phyloP scores from a whole-genome alignment of 2,329 filamentous ascomycete species.

The Hansfordia pulvinata region DNA sequence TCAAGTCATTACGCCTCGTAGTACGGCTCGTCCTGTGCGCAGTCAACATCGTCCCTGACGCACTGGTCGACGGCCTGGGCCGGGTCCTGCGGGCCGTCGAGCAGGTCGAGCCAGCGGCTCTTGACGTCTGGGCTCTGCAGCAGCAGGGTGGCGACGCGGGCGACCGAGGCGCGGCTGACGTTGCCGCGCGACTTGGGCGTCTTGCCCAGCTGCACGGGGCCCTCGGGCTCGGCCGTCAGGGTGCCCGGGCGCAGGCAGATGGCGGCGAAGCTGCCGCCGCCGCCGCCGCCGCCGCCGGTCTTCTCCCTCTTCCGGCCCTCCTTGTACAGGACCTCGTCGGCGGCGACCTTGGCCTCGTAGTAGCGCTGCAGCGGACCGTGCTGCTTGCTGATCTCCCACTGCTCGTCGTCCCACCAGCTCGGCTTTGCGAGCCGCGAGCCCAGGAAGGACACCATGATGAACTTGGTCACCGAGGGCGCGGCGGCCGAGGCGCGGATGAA shows the following conservation, averaged over 20 bases:
- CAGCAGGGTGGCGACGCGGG: constrained; percentile 39
- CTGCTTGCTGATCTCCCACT: constrained; percentile 32
- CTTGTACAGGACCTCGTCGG: constrained; percentile 42
- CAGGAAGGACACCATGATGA: constrained; percentile 51
- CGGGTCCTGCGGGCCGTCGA: constrained; percentile 36
- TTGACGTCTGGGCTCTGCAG: constrained; percentile 32
- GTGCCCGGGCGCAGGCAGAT: constrained; percentile 39
- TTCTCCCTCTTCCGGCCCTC: constrained; percentile 28
- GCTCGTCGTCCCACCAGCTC: constrained; percentile 21
- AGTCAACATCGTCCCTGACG: constrained; percentile 33
- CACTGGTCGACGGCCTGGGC: constrained; percentile 32
- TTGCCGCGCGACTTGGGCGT: constrained; percentile 21
- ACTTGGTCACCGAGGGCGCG: constrained; percentile 40
- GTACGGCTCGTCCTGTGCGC: constrained; percentile 35
- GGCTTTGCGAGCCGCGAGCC: constrained; percentile 36
- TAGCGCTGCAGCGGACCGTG: constrained; percentile 42
- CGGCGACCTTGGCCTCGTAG: constrained; percentile 45
- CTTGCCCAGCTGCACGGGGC: constrained; percentile 32
- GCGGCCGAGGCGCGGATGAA: constrained; percentile 46
- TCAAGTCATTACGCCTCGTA: constrained; percentile 7
- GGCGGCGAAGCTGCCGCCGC: constrained; percentile 24
- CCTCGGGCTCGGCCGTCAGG: constrained; percentile 34
- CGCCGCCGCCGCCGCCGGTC: constrained; percentile 5
- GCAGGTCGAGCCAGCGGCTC: constrained; percentile 40
- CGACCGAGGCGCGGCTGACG: constrained; percentile 45